Evolutionary conservation across 495 filamentous ascomycete genomes (phyloP), one percentile per base, ranked within the genome.

Genomic region (Talaromyces borbonicus): DNA sequence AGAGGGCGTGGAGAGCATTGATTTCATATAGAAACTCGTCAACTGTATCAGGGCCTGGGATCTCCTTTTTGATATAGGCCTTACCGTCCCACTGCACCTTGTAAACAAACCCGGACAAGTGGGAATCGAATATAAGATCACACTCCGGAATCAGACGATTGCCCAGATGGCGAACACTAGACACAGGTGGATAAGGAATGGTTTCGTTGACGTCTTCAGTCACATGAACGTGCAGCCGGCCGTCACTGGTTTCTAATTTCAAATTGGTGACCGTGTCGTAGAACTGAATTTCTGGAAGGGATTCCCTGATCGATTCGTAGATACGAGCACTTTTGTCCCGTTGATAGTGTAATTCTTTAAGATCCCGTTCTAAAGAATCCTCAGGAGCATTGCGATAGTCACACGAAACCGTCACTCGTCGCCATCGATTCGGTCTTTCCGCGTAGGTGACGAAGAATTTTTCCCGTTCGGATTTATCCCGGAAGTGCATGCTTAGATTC

Each of bases 371-470:
- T 12, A 98, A 71, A 2, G 92, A 96, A 49, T 85, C 84, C 7
- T 79, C 72, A 2, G 78, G 77, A 8, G 87, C 84, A 54, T 81
- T 71, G 32, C 90, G 86, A 56, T 98, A 98, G 60, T 97, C 93
- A 50, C 90, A 81, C 6, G 93, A 96, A 27, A 98, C 79, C 8
- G 93, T 96, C 39, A 98, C 81, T 40, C 92, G 75, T 46, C 86
- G 78, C 84, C 92, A 95, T 48, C 77, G 73, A 41, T 78, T 84
- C 15, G 80, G 74, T 26, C 77, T 77, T 57, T 92, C 82, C 39
- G 88, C 85, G 61, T 86, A 97, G 8, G 92, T 97, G 46, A 98
- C 83, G 65, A 98, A 98, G 69, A 98, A 97, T 62, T 98, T 97
- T 63, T 97, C 92, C 30, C 93, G 79, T 44, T 85, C 87, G 8